Percentiles rank a stretch among this genome's conserved stretches.
phyloP scores from a whole-genome alignment of 108 stramenopile genomes.

The Skeletonema grethae region DNA sequence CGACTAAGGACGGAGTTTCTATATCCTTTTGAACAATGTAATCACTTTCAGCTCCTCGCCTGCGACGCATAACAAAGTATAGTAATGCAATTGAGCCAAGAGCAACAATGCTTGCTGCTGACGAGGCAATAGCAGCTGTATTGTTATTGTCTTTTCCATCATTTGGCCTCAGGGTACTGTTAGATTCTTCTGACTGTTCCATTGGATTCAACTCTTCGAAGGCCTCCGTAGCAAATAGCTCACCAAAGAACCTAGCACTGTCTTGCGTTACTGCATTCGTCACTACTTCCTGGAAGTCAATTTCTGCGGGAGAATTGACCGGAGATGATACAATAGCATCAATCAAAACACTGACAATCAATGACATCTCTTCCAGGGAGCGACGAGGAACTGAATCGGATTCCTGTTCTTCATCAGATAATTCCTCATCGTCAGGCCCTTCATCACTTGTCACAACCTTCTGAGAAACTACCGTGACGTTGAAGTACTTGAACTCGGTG shows the following conservation, averaged over 20 bases:
- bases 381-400: neutral
- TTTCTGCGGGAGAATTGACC: conserved; percentile 2
- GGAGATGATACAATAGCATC: conserved; percentile 13
- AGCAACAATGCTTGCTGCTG: conserved; percentile 10
- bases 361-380: conserved; percentile 9
- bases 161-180: neutral
- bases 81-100: conserved; percentile 10
- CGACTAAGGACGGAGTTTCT: neutral
- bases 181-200: neutral
- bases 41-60: conserved; percentile 18
- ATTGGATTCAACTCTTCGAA: conserved; percentile 5
- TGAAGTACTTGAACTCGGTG: neutral
- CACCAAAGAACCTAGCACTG: conserved; percentile 15
- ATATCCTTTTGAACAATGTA: conserved; percentile 13
- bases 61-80: conserved; percentile 18
- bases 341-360: conserved; percentile 8
- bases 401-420: neutral
- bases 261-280: conserved; percentile 13
- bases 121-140: conserved; percentile 13
- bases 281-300: conserved; percentile 20
- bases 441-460: neutral
- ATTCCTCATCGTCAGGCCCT: neutral
- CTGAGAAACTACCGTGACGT: conserved; percentile 20
- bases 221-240: conserved; percentile 13
- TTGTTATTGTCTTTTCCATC: conserved; percentile 3